Evolutionary conservation across 768 basidiomycete species (phyloP).

Genomic region (Galerina marginata): DNA sequence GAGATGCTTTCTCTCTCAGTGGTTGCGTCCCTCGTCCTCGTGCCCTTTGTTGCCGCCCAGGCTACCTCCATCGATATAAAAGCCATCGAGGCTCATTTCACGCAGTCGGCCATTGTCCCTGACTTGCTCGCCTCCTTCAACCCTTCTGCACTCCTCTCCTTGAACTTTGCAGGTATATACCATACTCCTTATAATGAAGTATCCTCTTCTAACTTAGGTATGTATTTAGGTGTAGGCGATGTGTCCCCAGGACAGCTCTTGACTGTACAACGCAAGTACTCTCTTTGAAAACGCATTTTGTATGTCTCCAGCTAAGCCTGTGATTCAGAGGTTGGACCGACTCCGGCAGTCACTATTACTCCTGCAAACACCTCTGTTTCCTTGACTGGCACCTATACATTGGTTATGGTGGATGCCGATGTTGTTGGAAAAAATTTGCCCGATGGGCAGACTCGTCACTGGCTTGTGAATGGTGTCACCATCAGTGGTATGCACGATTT

Average conservation of each 20-base stretch:
- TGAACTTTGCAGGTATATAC: slow-evolving; percentile 49
- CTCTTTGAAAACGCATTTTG: not conserved
- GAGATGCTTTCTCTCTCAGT: slow-evolving; percentile 40
- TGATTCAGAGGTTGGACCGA: slow-evolving; percentile 57
- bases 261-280: slow-evolving; percentile 57
- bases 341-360: slow-evolving; percentile 58
- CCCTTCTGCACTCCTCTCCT: slow-evolving; percentile 61
- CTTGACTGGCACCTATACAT: slow-evolving; percentile 60
- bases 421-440: slow-evolving; percentile 64
- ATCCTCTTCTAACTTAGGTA: slow-evolving; percentile 2
- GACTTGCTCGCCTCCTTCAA: slow-evolving; percentile 61
- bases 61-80: slow-evolving; percentile 50
- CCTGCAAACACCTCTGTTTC: slow-evolving; percentile 52
- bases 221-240: slow-evolving; percentile 43
- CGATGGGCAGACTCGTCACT: slow-evolving; percentile 74
- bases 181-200: not conserved
- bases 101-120: slow-evolving; percentile 64
- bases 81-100: slow-evolving; percentile 74
- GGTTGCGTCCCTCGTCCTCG: slow-evolving; percentile 43
- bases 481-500: slow-evolving; percentile 41
- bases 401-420: slow-evolving; percentile 80
- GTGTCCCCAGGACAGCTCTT: slow-evolving; percentile 65
- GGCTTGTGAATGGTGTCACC: slow-evolving; percentile 74
- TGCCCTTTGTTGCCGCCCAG: slow-evolving; percentile 53
- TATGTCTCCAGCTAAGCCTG: not conserved